Conservation (phyloP, 2,329 filamentous ascomycete genomes). For the Curvularia spicifera region DNA sequence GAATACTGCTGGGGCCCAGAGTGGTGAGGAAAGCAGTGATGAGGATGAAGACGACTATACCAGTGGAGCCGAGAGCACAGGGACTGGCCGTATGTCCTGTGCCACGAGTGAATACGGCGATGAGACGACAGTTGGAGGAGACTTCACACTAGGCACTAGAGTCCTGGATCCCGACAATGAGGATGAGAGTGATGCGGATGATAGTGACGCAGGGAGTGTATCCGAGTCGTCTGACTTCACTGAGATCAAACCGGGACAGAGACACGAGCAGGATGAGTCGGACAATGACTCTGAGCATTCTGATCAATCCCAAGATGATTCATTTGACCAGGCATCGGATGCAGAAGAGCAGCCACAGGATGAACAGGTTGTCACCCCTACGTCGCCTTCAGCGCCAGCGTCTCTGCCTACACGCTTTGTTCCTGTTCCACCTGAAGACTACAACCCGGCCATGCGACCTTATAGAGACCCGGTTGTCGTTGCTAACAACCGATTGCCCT, state of each 20-base stretch:
- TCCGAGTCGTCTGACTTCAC: conserved; percentile 92
- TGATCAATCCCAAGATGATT: conserved; percentile 45
- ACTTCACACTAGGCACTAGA: conserved; percentile 54
- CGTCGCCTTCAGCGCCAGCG: conserved; percentile 49
- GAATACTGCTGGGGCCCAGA: conserved; percentile 62
- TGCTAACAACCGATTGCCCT: conserved; percentile 90
- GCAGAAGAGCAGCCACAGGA: conserved; percentile 43
- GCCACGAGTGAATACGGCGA: conserved; percentile 70
- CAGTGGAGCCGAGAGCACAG: conserved; percentile 83
- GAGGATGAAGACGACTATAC: conserved; percentile 73
- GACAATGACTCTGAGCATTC: conserved; percentile 46
- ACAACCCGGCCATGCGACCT: conserved; percentile 76
- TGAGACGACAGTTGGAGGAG: conserved; percentile 61
- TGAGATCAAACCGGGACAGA: conserved; percentile 71
- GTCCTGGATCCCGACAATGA: conserved; percentile 48
- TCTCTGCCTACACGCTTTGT: conserved; percentile 68
- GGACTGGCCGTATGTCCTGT: conserved; percentile 72
- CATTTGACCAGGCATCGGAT: conserved; percentile 43
- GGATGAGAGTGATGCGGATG: conserved; percentile 43
- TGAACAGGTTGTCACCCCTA: conserved; percentile 55
- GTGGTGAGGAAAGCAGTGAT: conserved; percentile 71
- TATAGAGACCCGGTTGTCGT: conserved; percentile 80
- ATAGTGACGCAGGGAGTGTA: conserved; percentile 55
- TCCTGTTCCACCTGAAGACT: conserved; percentile 84
- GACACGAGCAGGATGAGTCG: conserved; percentile 42